These are phyloP conservation scores for Lecanoromycetidae sp. DNA, from an alignment of 2,329 filamentous ascomycete genomes.

Conservation along the genomic window DNA sequence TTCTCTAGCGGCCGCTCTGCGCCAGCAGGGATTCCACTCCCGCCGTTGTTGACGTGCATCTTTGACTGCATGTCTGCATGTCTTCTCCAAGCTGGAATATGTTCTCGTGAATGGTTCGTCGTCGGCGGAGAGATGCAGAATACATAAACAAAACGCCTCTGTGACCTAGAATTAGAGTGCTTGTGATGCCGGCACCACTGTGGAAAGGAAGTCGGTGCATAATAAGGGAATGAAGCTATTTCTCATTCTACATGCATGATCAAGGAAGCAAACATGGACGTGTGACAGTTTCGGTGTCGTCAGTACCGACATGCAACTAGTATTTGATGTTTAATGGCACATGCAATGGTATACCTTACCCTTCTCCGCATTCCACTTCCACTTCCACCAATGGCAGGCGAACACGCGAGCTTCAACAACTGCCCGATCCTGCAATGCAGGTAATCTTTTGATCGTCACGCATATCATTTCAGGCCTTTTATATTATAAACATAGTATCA, in stretches of 20 bases:
- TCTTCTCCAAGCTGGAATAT: neutral
- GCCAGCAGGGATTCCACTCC: neutral
- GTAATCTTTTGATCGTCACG: neutral
- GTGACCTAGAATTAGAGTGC: too few relatives aligned
- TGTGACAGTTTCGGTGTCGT: too few relatives aligned
- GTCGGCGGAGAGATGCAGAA: neutral
- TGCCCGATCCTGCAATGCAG: neutral
- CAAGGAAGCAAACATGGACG: too few relatives aligned
- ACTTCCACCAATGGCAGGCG: neutral
- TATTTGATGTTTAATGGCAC: neutral
- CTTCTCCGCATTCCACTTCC: neutral
- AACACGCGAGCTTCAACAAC: neutral
- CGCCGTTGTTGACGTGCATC: neutral
- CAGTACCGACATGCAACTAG: too few relatives aligned
- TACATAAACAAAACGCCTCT: too few relatives aligned
- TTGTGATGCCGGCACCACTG: too few relatives aligned
- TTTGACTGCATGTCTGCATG: neutral
- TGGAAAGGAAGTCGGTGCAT: too few relatives aligned
- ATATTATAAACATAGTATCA: neutral
- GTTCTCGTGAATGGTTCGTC: neutral
- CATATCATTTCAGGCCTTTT: neutral
- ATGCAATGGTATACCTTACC: neutral
- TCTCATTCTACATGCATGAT: too few relatives aligned
- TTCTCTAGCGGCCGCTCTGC: neutral
- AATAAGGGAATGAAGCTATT: too few relatives aligned